These are phyloP conservation scores for Hanseniaspora meyeri DNA, from an alignment of 805 yeast species.

Conservation along the genomic window DNA sequence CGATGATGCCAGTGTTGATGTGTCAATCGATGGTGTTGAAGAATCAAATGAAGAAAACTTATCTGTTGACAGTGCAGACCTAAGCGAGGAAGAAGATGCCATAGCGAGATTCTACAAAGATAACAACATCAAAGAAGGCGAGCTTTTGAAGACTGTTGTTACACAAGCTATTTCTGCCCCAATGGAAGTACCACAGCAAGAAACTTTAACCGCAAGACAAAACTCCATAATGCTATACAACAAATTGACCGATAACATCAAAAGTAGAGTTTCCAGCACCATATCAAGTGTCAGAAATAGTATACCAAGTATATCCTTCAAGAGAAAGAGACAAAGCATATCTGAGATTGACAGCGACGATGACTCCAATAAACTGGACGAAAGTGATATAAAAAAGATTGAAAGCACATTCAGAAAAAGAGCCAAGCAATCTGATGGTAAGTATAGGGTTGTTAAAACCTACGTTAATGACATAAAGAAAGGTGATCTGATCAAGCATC, in stretches of 20 bases:
- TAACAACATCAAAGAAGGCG: constrained; percentile 1
- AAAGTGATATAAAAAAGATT: neutral
- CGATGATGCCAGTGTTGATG: neutral
- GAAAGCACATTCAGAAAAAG: constrained; percentile 1
- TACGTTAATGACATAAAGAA: constrained; percentile 3
- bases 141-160: neutral
- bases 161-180: neutral
- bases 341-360: neutral
- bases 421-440: constrained; percentile 5
- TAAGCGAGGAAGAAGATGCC: neutral
- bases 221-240: neutral
- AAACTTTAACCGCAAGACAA: neutral
- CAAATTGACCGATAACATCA: neutral
- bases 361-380: neutral
- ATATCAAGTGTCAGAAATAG: neutral
- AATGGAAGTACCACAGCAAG: neutral
- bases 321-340: neutral
- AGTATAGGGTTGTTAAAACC: constrained; percentile 8
- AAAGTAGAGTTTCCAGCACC: neutral
- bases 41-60: neutral
- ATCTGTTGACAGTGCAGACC: neutral
- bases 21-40: neutral
- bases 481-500: neutral
- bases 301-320: neutral
- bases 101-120: neutral